Evolutionary conservation across 768 basidiomycete genomes (phyloP), one percentile per base, ranked within the genome.

Genomic region (Termitomyces sp.): DNA sequence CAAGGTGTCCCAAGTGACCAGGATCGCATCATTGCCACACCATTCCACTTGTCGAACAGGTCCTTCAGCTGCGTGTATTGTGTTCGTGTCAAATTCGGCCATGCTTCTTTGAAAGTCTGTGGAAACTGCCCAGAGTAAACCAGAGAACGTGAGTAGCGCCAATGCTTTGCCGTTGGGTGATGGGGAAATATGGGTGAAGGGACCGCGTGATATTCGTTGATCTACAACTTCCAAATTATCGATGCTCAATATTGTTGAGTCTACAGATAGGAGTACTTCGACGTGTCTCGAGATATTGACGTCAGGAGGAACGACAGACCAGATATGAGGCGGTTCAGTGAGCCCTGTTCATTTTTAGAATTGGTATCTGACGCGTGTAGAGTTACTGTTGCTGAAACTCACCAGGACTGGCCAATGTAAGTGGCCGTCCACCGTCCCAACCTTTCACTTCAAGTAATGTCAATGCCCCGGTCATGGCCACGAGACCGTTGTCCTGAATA

Each of bases 1-100:
- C 30, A 87, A 71, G 19, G 79, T 73, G 42, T 84, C 81, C 92
- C 93, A 98, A 19, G 86, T 87, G 17, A 97, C 78, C 3, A 93
- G 76, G 44, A 98, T 88, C 0, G 94, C 93, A 69, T 99, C 95
- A 65, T 93, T 93, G 1, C 95, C 95, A 67, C 94, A 98, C 97
- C 97, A 99, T 64, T 88, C 89, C 0, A 93, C 85, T 60, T 88
- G 87, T 35, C 76, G 75, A 2, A 90, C 77, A 3, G 75, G 68
- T 2, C 85, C 87, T 19, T 83, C 77, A 0, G 78, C 81, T 6
- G 76, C 81, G 56, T 73, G 64, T 30, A 81, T 77, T 26, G 72
- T 75, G 8, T 68, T 75, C 2, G 89, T 88, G 54, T 93, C 84
- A 60, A 91, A 93, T 65, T 97, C 95, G 3, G 92, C 90, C 61